phyloP scores from a whole-genome alignment of 257 asterid species.

The Fraxinus anomala region DNA sequence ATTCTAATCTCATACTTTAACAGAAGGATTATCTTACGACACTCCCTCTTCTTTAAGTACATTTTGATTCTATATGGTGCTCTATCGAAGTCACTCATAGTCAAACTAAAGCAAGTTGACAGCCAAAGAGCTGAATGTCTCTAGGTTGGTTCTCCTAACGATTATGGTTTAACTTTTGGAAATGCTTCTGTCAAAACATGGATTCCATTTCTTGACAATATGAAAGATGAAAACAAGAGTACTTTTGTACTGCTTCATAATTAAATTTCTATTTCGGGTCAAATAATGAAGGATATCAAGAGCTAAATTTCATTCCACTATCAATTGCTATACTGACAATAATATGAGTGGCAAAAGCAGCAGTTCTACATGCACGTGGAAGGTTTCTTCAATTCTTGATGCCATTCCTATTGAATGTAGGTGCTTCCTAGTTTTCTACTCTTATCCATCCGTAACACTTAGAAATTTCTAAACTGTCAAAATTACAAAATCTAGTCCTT shows the following conservation, averaged over 20 bases:
- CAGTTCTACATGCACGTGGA: neutral
- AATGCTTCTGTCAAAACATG: neutral
- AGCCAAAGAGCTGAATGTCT: neutral
- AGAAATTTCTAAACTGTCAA: neutral
- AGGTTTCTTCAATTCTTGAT: neutral
- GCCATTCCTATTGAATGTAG: neutral
- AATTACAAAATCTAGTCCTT: neutral
- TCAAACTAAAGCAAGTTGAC: neutral
- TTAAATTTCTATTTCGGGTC: neutral
- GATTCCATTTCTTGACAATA: neutral
- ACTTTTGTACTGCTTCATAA: neutral
- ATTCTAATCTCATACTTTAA: neutral
- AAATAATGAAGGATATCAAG: neutral
- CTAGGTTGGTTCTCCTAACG: neutral
- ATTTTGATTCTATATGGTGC: neutral
- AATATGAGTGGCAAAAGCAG: neutral
- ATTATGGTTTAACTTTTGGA: neutral
- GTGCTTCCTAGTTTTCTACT: too few species aligned
- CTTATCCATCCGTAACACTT: too few species aligned
- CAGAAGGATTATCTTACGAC: neutral
- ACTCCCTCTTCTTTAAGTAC: neutral
- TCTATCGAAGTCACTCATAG: neutral
- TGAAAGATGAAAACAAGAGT: too few species aligned
- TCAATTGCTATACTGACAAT: neutral
- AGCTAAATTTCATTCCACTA: neutral